These are phyloP conservation scores for Dittrichia graveolens DNA, from an alignment of 129 eudicot species.

Conservation along the genomic window DNA sequence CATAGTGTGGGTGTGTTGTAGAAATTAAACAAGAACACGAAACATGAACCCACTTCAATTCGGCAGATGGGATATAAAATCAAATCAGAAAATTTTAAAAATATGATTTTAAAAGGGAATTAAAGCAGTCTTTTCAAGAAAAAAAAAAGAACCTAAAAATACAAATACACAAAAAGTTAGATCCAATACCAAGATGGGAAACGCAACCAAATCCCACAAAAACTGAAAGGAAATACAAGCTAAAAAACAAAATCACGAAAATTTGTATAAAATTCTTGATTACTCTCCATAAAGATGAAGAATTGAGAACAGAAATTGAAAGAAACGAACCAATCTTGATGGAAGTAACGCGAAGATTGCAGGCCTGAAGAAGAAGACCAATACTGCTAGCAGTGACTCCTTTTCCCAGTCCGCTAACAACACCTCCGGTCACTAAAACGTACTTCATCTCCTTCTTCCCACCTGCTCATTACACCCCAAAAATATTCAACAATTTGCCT, in stretches of 20 bases:
- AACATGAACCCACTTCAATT: conserved; percentile 9
- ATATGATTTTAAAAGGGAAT: not conserved
- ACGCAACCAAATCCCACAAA: not conserved
- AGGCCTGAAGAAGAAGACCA: conserved; percentile 84
- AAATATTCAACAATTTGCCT: conserved; percentile 1
- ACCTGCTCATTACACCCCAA: conserved; percentile 31
- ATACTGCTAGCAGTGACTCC: conserved; percentile 97
- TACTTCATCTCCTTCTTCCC: conserved; percentile 58
- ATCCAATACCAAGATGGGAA: conserved; percentile 20
- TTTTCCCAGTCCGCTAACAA: conserved; percentile 87
- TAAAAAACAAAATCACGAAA: not conserved
- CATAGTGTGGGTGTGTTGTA: conserved; percentile 18
- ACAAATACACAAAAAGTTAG: conserved; percentile 12
- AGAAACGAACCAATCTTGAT: conserved; percentile 67
- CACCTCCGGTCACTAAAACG: conserved; percentile 84
- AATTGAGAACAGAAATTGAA: not conserved
- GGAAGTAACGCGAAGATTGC: conserved; percentile 82
- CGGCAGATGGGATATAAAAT: not conserved
- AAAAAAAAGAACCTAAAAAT: not conserved
- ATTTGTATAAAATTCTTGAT: not conserved
- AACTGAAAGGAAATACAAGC: not conserved
- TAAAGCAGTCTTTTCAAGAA: not conserved
- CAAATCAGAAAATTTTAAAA: not conserved
- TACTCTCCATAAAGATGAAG: too few species aligned
- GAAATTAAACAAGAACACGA: conserved; percentile 33